Evolutionary conservation across 2,329 filamentous ascomycete genomes (phyloP).

Genomic region (Diaporthe vexans): DNA sequence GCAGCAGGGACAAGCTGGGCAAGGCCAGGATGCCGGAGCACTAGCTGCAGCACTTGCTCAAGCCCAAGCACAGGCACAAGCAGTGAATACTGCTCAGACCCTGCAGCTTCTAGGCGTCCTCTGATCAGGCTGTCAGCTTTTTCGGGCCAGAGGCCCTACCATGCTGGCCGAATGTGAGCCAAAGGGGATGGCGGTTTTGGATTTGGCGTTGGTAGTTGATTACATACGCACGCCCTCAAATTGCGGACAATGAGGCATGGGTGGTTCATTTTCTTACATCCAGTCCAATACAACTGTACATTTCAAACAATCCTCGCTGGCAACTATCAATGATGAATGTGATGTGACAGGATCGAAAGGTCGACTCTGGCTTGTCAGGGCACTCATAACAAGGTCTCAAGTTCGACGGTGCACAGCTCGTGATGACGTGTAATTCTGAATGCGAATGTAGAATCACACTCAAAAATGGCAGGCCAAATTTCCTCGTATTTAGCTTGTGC

Average conservation of each 20-base stretch:
- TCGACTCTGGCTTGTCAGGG: no score
- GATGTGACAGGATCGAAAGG: neutral
- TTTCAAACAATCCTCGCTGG: no score
- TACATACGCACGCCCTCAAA: neutral
- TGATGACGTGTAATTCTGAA: no score
- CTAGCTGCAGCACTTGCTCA: neutral
- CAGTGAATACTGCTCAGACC: neutral
- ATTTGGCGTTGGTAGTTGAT: neutral
- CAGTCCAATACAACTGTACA: neutral
- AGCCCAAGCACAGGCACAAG: slow-evolving; percentile 7
- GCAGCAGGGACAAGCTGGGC: neutral
- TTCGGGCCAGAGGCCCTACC: no score
- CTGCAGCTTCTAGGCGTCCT: neutral
- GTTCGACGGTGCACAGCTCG: no score
- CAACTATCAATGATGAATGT: no score
- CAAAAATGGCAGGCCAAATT: no score
- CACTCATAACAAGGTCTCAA: no score
- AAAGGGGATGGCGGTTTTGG: neutral
- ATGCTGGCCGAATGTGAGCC: neutral
- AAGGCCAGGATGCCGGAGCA: neutral
- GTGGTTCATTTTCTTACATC: neutral
- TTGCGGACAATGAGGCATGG: neutral
- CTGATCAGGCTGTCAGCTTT: neutral
- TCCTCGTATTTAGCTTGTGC: no score
- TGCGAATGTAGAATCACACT: no score